Evolutionary conservation across 2,329 filamentous ascomycete genomes (phyloP).

Genomic region (Myriosclerotinia duriaeana): DNA sequence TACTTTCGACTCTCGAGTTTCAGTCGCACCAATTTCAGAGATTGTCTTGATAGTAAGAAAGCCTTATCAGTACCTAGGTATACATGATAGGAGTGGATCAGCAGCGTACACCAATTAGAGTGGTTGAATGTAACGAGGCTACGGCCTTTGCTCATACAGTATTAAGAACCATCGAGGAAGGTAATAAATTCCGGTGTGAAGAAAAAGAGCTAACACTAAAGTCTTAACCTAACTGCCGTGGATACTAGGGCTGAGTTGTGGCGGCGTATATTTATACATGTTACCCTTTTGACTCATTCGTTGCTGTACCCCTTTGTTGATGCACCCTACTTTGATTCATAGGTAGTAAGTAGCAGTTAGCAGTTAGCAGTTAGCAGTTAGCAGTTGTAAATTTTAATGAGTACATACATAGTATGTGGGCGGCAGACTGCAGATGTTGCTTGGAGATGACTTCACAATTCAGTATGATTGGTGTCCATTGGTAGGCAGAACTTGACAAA

Average conservation of each 20-base stretch:
- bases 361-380: neutral
- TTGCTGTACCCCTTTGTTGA: neutral
- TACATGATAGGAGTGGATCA: neutral
- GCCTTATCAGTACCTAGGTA: slow-evolving; percentile 4
- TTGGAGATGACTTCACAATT: neutral
- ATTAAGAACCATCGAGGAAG: neutral
- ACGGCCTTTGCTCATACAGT: neutral
- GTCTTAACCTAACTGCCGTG: no score
- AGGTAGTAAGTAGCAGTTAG: neutral
- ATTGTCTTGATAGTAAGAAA: slow-evolving; percentile 3
- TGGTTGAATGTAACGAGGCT: neutral
- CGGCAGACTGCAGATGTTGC: slow-evolving; percentile 8
- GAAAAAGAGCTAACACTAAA: no score
- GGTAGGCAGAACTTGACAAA: neutral
- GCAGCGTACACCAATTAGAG: neutral
- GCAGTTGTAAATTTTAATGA: neutral
- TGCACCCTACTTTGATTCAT: neutral
- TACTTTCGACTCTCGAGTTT: neutral
- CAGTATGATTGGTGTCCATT: slow-evolving; percentile 1
- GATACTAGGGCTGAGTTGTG: neutral
- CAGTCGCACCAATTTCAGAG: neutral
- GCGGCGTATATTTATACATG: neutral
- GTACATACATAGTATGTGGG: neutral
- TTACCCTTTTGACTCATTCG: slow-evolving; percentile 2
- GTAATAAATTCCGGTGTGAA: neutral